A percentile compares a stretch with the other conserved stretches of the same genome.
Conservation (phyloP, 75 land plant species). For the Ceratopteris richardii region DNA sequence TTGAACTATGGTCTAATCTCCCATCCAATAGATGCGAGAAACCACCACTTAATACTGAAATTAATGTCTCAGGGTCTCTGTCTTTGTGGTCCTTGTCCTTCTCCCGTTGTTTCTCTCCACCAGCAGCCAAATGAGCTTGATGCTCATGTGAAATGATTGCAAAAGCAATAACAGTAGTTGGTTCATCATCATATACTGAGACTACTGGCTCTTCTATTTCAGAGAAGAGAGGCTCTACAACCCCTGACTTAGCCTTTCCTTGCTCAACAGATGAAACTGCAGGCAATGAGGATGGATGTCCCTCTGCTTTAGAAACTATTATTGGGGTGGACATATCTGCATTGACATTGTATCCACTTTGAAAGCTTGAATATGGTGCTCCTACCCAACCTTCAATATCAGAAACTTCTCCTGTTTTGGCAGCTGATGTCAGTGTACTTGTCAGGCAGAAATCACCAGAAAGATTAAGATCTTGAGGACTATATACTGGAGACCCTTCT, state of each 20-base stretch:
- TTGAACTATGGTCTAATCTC: constrained; percentile 27
- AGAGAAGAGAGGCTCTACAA: constrained; percentile 41
- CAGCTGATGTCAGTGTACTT: constrained; percentile 32
- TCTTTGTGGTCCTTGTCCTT: constrained; percentile 11
- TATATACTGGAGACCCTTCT: constrained; percentile 36
- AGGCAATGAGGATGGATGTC: constrained; percentile 15
- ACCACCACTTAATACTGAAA: constrained; percentile 8
- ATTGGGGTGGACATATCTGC: not conserved
- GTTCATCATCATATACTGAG: constrained; percentile 89
- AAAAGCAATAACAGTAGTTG: constrained; percentile 79
- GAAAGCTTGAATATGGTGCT: constrained; percentile 43
- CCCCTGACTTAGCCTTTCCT: constrained; percentile 40
- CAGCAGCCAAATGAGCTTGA: constrained; percentile 27
- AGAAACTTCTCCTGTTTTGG: constrained; percentile 39
- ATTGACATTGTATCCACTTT: constrained; percentile 30
- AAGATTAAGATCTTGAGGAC: too few relatives aligned
- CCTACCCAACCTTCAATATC: constrained; percentile 42
- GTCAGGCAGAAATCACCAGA: constrained; percentile 34
- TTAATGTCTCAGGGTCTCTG: constrained; percentile 15
- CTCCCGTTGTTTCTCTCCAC: constrained; percentile 14
- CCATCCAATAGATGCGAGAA: constrained; percentile 8
- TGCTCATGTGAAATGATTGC: constrained; percentile 59
- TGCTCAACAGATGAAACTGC: constrained; percentile 3
- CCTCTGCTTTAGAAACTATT: constrained; percentile 20
- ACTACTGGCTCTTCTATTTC: constrained; percentile 45